A percentile compares a stretch with the other conserved stretches of the same genome.
phyloP scores from a whole-genome alignment of 441 rosid genomes.

The Bruguiera hainesii region DNA sequence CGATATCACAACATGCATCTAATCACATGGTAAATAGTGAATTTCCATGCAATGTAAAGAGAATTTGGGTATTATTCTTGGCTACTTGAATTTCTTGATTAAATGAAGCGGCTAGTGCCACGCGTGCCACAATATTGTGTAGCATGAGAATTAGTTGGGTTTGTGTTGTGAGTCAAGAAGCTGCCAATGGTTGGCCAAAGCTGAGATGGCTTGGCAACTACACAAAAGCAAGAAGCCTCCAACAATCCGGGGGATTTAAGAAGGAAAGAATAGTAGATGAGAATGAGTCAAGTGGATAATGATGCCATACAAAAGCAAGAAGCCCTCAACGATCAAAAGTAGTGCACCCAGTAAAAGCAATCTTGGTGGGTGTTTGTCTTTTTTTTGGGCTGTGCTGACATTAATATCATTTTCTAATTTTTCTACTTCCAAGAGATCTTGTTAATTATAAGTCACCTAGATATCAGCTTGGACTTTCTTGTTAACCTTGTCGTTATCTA shows the following conservation, averaged over 20 bases:
- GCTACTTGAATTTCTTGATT: no score
- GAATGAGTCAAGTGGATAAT: conserved; percentile 45
- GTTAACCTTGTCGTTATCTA: no score
- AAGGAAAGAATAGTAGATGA: conserved; percentile 25
- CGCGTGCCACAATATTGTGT: background rate
- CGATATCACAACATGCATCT: no score
- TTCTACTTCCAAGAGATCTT: background rate
- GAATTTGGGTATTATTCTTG: no score
- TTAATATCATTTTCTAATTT: conserved; percentile 18
- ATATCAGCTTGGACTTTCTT: no score
- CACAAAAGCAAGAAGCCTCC: conserved; percentile 29
- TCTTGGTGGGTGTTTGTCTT: no score
- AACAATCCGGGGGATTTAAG: conserved; percentile 26
- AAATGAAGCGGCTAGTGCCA: no score
- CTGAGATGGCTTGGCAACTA: conserved; percentile 16
- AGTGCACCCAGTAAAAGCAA: conserved; percentile 21
- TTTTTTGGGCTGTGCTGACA: conserved; percentile 19
- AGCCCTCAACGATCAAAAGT: conserved; percentile 31
- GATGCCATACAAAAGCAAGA: conserved; percentile 25
- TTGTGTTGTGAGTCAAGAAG: background rate
- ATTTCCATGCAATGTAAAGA: no score
- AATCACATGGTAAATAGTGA: no score
- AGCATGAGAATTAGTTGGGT: background rate
- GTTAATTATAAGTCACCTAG: no score
- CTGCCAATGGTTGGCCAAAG: background rate